Evolutionary conservation across 768 basidiomycete species (phyloP).

Genomic region (Hygrophorus pudorinus): DNA sequence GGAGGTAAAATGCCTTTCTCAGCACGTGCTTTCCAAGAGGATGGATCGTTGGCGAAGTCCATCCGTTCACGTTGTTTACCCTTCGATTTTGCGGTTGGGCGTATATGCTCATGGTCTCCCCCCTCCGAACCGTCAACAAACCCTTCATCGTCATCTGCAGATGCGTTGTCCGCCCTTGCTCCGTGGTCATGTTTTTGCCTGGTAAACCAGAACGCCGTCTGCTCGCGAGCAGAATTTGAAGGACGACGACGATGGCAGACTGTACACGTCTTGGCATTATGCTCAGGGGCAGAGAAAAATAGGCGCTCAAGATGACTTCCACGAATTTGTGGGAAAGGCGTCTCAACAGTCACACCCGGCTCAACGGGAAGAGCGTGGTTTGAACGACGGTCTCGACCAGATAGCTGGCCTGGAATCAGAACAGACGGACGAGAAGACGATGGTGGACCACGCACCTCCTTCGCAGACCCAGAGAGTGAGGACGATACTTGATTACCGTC

Average conservation of each 20-base stretch:
- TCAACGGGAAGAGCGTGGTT: too few relatives aligned
- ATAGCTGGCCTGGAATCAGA: too few relatives aligned
- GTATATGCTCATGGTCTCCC: conserved; percentile 14
- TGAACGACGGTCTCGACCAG: too few relatives aligned
- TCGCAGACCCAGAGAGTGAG: too few relatives aligned
- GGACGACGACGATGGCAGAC: conserved; percentile 47
- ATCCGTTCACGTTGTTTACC: conserved; percentile 24
- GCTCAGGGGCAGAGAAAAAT: conserved; percentile 74
- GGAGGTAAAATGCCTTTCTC: conserved; percentile 50
- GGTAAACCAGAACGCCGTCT: conserved; percentile 17
- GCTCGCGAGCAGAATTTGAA: not conserved
- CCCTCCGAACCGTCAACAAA: conserved; percentile 35
- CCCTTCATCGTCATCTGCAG: conserved; percentile 34
- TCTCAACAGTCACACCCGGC: conserved; percentile 15
- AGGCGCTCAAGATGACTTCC: conserved; percentile 68
- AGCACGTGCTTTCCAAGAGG: conserved; percentile 21
- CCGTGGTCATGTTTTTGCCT: conserved; percentile 3
- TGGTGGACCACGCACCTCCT: too few relatives aligned
- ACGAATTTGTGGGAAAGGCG: conserved; percentile 77
- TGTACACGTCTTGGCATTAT: conserved; percentile 59
- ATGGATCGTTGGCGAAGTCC: conserved; percentile 17
- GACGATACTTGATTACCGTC: too few relatives aligned
- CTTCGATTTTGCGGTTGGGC: conserved; percentile 11
- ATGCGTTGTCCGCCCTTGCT: conserved; percentile 6
- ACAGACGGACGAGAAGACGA: too few relatives aligned